Evolutionary conservation across 305 asterid genomes (phyloP), one percentile per base, ranked within the genome.

Genomic region (Fraxinus latifolia): DNA sequence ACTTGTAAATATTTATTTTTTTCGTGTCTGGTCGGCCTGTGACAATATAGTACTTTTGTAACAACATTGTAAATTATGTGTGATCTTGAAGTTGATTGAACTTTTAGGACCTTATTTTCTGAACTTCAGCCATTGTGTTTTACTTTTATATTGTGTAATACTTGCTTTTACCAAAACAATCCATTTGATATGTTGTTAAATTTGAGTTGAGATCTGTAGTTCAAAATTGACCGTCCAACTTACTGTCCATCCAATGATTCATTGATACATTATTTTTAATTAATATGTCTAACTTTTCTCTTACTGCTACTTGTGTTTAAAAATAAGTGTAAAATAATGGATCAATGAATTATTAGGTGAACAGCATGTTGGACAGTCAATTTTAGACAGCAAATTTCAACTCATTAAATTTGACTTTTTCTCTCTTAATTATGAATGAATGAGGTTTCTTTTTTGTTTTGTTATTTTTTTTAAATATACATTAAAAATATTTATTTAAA

Each of bases 11-110:
- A 77, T 5, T n/a, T 32, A 15, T 32, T 31, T 68, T 14, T 14
- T 68, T 4, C 33, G 37, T 4, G 12, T 68, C 5, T 5, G 42
- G 8, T 58, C 5, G 70, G 14, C 31, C 75, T 12, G 74, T 5
- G 42, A 29, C 25, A 0, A 14, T 29, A 12, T 68, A 4, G 9
- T 68, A 68, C 39, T 65, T 58, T 83, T 80, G 85, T 83, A 74
- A 62, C 17, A 65, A 74, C 47, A 85, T 27, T 86, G 88, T 86
- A 83, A 11, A 74, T 81, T 82, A 32, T 80, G 83, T 78, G 84
- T 33, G 76, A 31, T 71, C 76, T 71, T n/a, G 47, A 71, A 32
- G 44, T 34, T 70, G 21, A 70, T 67, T 27, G 34, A 67, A 27
- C 36, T 67, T 25, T 27, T 27, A 60, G 72, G 33, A 58, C 65